These are phyloP conservation scores for Achlya hypogyna DNA, from an alignment of 352 stramenopile genomes.

Conservation along the genomic window DNA sequence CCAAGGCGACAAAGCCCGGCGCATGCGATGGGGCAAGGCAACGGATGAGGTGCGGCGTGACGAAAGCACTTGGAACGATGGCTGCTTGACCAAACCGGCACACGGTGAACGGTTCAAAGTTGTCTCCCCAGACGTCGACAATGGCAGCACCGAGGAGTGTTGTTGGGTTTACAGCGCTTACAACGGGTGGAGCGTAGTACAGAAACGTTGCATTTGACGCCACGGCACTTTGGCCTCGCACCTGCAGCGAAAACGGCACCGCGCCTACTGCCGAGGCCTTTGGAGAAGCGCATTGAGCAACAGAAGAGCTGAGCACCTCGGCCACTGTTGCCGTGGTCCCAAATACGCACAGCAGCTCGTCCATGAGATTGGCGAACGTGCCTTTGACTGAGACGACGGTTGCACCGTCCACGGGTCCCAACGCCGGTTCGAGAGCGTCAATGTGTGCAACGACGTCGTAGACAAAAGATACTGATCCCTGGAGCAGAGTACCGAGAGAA, in stretches of 20 bases:
- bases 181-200: background rate
- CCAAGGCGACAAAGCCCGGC: constrained; percentile 27
- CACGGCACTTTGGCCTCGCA: background rate
- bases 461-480: no score
- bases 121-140: background rate
- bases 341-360: background rate
- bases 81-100: constrained; percentile 14
- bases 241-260: background rate
- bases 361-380: background rate
- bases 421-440: no score
- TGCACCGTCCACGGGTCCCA: background rate
- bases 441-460: no score
- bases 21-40: constrained; percentile 25
- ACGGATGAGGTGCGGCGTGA: constrained; percentile 27
- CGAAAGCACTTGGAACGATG: background rate
- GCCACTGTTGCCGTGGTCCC: background rate
- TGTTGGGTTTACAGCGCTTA: background rate
- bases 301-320: background rate
- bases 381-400: background rate
- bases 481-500: no score
- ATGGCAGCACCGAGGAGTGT: background rate
- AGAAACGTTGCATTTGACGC: background rate
- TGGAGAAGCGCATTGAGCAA: background rate
- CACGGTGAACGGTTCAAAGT: background rate
- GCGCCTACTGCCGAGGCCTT: background rate